phyloP scores from a whole-genome alignment of 2,329 filamentous ascomycete species.

The Paraphoma sp. region DNA sequence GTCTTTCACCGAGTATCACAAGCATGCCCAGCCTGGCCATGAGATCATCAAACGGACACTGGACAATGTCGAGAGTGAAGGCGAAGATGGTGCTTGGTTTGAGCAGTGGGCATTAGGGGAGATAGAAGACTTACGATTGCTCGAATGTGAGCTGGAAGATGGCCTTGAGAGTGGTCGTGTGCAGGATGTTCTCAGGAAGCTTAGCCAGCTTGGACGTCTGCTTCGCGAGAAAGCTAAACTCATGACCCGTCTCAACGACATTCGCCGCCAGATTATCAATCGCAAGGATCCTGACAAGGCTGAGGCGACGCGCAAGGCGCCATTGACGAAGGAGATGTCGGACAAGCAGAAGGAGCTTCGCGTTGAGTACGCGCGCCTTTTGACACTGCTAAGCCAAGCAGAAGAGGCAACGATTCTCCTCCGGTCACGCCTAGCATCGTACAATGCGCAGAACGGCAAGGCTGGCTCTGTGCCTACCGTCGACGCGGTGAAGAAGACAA shows the following conservation, averaged over 20 bases:
- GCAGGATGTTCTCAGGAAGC: conserved; percentile 70
- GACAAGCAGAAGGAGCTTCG: conserved; percentile 85
- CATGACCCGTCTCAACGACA: conserved; percentile 73
- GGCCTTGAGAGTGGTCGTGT: conserved; percentile 73
- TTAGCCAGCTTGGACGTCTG: conserved; percentile 72
- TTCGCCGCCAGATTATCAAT: conserved; percentile 76
- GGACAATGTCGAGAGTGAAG: conserved; percentile 47
- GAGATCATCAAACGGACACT: conserved; percentile 71
- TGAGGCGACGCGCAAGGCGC: conserved; percentile 70
- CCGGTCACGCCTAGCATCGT: conserved; percentile 75
- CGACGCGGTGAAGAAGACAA: conserved; percentile 89
- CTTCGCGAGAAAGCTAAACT: conserved; percentile 74
- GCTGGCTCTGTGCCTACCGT: conserved; percentile 72
- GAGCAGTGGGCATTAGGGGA: conserved; percentile 79
- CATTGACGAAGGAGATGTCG: conserved; percentile 83
- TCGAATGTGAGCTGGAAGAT: conserved; percentile 68
- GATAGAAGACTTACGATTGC: conserved; percentile 68
- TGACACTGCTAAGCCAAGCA: conserved; percentile 75
- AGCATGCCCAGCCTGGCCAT: conserved; percentile 51
- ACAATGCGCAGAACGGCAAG: conserved; percentile 56
- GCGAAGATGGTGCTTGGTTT: conserved; percentile 54
- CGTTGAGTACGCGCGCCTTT: conserved; percentile 74
- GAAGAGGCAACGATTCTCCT: conserved; percentile 83
- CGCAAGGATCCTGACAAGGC: conserved; percentile 71
- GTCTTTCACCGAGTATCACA: conserved; percentile 70